phyloP scores from a whole-genome alignment of 148 eudicot species.

The Chenopodium berlandieri region DNA sequence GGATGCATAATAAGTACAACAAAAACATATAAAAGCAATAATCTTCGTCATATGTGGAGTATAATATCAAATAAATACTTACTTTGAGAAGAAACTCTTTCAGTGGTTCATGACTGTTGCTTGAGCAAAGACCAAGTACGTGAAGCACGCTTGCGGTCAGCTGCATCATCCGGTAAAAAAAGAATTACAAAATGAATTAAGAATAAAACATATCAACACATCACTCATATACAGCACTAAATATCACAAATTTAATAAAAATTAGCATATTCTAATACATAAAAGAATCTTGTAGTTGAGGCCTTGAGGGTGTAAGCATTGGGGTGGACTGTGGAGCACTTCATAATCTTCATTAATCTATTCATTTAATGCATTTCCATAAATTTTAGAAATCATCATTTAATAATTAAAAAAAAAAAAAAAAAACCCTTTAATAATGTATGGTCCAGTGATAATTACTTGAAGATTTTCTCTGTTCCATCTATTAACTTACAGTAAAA shows the following conservation, averaged over 20 bases:
- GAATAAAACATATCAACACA: background rate
- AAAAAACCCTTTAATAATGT: background rate
- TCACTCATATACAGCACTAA: too few relatives aligned
- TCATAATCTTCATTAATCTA: background rate
- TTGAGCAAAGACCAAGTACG: slow-evolving; percentile 75
- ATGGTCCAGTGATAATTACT: background rate
- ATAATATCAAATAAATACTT: slow-evolving; percentile 22
- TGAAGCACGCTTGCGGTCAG: slow-evolving; percentile 88
- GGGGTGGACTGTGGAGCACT: background rate
- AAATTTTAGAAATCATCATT: background rate
- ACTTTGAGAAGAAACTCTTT: slow-evolving; percentile 75
- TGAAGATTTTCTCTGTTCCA: background rate
- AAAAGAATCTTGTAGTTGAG: background rate
- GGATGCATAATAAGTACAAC: background rate
- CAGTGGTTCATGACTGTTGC: slow-evolving; percentile 38
- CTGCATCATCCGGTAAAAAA: slow-evolving; percentile 47
- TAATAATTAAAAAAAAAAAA: too few relatives aligned
- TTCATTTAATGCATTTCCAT: background rate
- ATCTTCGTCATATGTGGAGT: background rate
- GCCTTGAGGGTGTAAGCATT: background rate
- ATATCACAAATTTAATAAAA: too few relatives aligned
- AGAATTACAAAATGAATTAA: background rate
- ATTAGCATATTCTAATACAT: too few relatives aligned
- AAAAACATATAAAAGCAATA: background rate
- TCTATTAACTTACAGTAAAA: background rate